phyloP scores from a whole-genome alignment of 768 basidiomycete species.

The Imleria badia region DNA sequence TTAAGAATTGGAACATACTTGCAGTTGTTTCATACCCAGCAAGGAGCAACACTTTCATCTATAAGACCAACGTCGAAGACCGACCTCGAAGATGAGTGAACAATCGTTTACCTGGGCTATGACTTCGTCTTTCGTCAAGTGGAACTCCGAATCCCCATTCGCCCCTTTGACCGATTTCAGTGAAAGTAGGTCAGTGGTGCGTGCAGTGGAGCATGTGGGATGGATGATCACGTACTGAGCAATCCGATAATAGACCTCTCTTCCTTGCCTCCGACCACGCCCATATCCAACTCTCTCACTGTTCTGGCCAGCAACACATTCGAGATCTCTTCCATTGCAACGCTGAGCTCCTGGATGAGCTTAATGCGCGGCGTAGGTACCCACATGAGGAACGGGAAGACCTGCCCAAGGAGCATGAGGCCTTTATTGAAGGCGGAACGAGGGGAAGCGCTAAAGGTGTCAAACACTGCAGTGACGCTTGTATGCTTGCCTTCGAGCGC shows the following conservation, averaged over 20 bases:
- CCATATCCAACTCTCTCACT: conserved; percentile 30
- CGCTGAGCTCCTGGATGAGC: conserved; percentile 32
- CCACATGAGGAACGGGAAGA: conserved; percentile 36
- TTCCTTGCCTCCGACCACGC: conserved; percentile 16
- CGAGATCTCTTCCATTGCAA: conserved; percentile 39
- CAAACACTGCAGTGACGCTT: conserved; percentile 41
- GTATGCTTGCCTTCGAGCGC: conserved; percentile 48
- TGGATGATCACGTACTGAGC: conserved; percentile 15
- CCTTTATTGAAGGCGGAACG: conserved; percentile 22
- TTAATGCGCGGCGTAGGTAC: conserved; percentile 37
- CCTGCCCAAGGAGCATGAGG: conserved; percentile 37
- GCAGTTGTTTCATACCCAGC: no score
- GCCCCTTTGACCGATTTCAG: conserved; percentile 40
- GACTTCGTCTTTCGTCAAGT: no score
- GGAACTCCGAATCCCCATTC: conserved; percentile 18
- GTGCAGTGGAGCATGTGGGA: conserved; percentile 15
- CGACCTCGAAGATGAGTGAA: no score
- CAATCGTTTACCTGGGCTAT: no score
- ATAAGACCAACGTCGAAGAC: no score
- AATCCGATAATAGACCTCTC: conserved; percentile 28
- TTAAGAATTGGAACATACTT: no score
- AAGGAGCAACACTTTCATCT: no score
- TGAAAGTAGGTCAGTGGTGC: not conserved
- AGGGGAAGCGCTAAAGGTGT: conserved; percentile 30
- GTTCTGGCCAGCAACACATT: conserved; percentile 38